Evolutionary conservation across 2,329 filamentous ascomycete genomes (phyloP).

Genomic region (Niveomyces coronatus): DNA sequence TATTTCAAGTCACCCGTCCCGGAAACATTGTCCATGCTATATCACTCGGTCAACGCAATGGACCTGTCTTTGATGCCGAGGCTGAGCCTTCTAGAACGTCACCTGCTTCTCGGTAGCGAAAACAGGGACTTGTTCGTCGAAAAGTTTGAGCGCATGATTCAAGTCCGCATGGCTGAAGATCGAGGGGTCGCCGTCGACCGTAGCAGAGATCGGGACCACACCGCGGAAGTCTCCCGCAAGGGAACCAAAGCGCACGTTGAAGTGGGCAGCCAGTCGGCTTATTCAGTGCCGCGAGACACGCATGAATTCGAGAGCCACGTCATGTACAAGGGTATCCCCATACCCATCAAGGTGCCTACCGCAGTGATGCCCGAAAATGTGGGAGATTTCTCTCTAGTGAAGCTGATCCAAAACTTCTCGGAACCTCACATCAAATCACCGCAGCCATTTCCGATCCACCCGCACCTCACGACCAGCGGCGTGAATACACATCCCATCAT

Average conservation of each 20-base stretch:
- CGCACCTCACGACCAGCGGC: constrained; percentile 88
- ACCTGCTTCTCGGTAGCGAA: constrained; percentile 80
- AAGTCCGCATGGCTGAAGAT: constrained; percentile 65
- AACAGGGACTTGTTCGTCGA: constrained; percentile 95
- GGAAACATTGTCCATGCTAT: constrained; percentile 80
- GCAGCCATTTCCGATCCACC: constrained; percentile 75
- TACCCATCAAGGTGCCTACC: constrained; percentile 92
- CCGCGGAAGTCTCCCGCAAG: constrained; percentile 43
- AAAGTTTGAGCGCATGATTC: constrained; percentile 92
- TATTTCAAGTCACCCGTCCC: constrained; percentile 89
- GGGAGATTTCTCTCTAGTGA: constrained; percentile 94
- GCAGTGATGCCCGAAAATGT: constrained; percentile 92
- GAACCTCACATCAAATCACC: constrained; percentile 71
- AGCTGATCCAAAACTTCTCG: constrained; percentile 91
- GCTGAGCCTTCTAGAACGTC: constrained; percentile 71
- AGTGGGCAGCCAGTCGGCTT: constrained; percentile 45
- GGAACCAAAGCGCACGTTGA: constrained; percentile 54
- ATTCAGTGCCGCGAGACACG: constrained; percentile 79
- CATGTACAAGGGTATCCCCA: constrained; percentile 90
- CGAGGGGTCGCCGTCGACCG: constrained; percentile 32
- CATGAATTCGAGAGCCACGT: constrained; percentile 96
- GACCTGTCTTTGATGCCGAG: constrained; percentile 88
- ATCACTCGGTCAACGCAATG: constrained; percentile 92
- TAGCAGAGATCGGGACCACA: constrained; percentile 30
- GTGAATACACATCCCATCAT: constrained; percentile 88